Base-by-base conservation (phyloP, 2,329 filamentous ascomycete species). In the Penicillium fuscoglaucum region DNA sequence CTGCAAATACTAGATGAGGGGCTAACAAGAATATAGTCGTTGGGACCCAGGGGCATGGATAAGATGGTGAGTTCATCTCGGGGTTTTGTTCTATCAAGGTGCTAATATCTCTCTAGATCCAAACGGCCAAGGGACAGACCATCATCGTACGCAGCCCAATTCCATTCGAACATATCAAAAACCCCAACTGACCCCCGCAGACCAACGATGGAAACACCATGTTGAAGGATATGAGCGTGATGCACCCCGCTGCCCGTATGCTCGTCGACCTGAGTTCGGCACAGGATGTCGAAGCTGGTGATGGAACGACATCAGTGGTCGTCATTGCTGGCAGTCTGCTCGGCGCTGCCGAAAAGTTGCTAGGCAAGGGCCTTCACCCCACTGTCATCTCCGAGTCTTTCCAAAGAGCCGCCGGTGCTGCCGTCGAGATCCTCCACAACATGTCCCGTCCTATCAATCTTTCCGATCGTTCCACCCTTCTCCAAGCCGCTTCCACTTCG, bases 181-280 rank as follows among this genome's bases (percentile, higher is more conserved):
- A 37, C 47, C 47, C 56, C 60, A 54, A 70, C 75, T 74, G 66
- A 78, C 63, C 61, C 61, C 60, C 63, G 61, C 65, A 82, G 79
- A 99, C 95, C 73, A 99, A 99, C 83, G 95, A 99, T 79, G 95
- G 95, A 76, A 96, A 96, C 82, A 99, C 95, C 58, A 99, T 99
- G 93, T 82, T 99, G 73, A 96, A 90, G 81, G 93, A 93, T 82
- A 98, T 99, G 95, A 90, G 91, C 66, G 95, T 99, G 67, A 92
- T 99, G 89, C 95, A 99, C 75, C 95, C 95, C n/a, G 96, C 96
- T 49, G 95, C 95, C 52, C 97, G 96, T 82, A 99, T 99, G 95
- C 84, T 99, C 67, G 95, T 99, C 72, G 93, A 99, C 77, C 85
- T 99, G 62, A 96, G 93, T 70, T 91, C 95, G 67, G 95, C 95